Base-by-base conservation (phyloP, 768 basidiomycete species). In the Tricholoma hemisulphureum region DNA sequence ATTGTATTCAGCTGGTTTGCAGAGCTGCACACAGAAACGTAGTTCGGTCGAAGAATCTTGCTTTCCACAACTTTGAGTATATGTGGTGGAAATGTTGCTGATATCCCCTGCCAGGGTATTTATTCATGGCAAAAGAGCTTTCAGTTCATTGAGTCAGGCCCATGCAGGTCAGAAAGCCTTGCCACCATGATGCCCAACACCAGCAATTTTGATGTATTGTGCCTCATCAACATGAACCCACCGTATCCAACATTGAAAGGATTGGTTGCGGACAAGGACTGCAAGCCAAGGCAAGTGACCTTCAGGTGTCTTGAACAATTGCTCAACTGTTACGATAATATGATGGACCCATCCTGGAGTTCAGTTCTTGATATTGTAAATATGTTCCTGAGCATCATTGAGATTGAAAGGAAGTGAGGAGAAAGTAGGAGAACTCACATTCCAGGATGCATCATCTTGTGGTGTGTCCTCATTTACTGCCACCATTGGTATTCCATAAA, bases 21-120 rank as follows among this genome's bases (percentile, higher is more conserved):
- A 0, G 67, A 64, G 13, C 61, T 35, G 7, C 58, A 49, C 1
- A 69, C 58, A 6, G 31, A 57, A 1, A 55, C 7, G 21, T 62
- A 63, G 2, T 51, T 37, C 0, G 29, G 41, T 8, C 39, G 26
- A 9, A 72, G 54, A 4, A 43, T 43, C 21, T 43, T 43, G 20
- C 21, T 43, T 13, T 23, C 41, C 21, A 43, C 14, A 14, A 20
- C 53, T 13, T 55, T 58, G n/a, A 63, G 62, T 18, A 69, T 67
- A 23, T 71, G 66, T 1, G 56, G 60, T 1, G 68, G 67, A 7
- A 64, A 58, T 3, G 68, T 69, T 0, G 59, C 66, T 3, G 67
- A 67, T 18, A 66, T 59, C 0, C 46, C 37, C 18, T 62, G 59
- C 54, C 63, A 61, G 0, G 58, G 57, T 4, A 56, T 58, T 7